Conservation (phyloP, 2,329 filamentous ascomycete genomes). For the Verticillium klebahnii region DNA sequence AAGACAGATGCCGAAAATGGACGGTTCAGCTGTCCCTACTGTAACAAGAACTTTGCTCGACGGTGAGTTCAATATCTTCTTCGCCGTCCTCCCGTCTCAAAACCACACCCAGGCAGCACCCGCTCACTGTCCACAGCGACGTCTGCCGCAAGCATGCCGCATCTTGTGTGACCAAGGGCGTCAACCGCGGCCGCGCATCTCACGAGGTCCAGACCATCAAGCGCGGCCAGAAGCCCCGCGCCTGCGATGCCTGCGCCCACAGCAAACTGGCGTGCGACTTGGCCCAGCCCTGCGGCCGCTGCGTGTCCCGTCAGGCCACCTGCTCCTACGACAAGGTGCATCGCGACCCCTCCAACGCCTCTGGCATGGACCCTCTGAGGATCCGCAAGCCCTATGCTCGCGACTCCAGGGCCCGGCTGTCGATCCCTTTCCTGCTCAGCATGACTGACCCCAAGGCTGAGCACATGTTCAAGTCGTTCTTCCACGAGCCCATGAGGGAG, state of each 20-base stretch:
- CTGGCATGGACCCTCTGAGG: not conserved
- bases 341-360: slow-evolving; percentile 1
- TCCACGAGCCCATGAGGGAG: slow-evolving; percentile 8
- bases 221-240: slow-evolving; percentile 20
- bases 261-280: slow-evolving; percentile 23
- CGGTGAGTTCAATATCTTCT: slow-evolving; percentile 7
- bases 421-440: slow-evolving; percentile 19
- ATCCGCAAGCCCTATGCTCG: not conserved
- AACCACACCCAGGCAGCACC: not conserved
- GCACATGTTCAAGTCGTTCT: slow-evolving; percentile 16
- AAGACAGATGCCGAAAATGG: slow-evolving; percentile 5
- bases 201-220: slow-evolving; percentile 13
- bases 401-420: slow-evolving; percentile 13
- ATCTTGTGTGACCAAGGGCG: slow-evolving; percentile 14
- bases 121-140: slow-evolving; percentile 9
- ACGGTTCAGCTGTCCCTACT: slow-evolving; percentile 14
- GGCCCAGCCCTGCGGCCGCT: slow-evolving; percentile 18
- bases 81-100: not conserved
- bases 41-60: slow-evolving; percentile 14
- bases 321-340: slow-evolving; percentile 15
- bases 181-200: not conserved
- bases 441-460: slow-evolving; percentile 19
- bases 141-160: slow-evolving; percentile 21
- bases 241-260: slow-evolving; percentile 22
- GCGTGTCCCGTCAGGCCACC: slow-evolving; percentile 12